Evolutionary conservation across 179 eudicot species (phyloP).

Genomic region (Beta macrorhiza): DNA sequence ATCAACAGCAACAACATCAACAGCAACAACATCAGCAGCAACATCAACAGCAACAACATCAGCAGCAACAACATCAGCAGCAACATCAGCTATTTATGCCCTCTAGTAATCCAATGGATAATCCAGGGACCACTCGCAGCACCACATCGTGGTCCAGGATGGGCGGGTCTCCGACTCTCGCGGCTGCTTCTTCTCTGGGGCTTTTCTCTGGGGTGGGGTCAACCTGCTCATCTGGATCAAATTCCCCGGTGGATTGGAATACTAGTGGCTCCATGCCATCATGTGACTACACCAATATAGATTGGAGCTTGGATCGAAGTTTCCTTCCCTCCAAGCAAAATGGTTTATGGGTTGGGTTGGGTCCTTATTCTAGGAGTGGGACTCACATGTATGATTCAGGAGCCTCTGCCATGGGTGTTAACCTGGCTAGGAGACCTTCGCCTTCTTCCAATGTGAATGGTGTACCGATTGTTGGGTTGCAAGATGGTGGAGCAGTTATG

Average conservation of each 20-base stretch:
- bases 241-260: slow-evolving; percentile 68
- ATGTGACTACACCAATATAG: slow-evolving; percentile 65
- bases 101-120: slow-evolving; percentile 41
- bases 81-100: slow-evolving; percentile 37
- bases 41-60: slow-evolving; percentile 33
- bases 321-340: slow-evolving; percentile 36
- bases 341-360: slow-evolving; percentile 46
- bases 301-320: slow-evolving; percentile 65
- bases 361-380: slow-evolving; percentile 35
- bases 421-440: slow-evolving; percentile 45
- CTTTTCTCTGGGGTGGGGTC: slow-evolving; percentile 68
- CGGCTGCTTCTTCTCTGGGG: slow-evolving; percentile 72
- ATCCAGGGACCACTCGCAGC: slow-evolving; percentile 33
- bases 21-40: background rate
- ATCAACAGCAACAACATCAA: slow-evolving; percentile 27
- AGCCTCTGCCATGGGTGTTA: slow-evolving; percentile 38
- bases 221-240: slow-evolving; percentile 52
- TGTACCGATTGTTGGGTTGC: slow-evolving; percentile 45
- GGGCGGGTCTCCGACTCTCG: slow-evolving; percentile 49
- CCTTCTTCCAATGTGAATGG: slow-evolving; percentile 48
- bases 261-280: slow-evolving; percentile 50
- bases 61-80: slow-evolving; percentile 28
- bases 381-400: slow-evolving; percentile 36
- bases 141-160: slow-evolving; percentile 38
- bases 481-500: slow-evolving; percentile 35